Conservation (phyloP, 2,329 filamentous ascomycete species). For the Colletotrichum sp. region DNA sequence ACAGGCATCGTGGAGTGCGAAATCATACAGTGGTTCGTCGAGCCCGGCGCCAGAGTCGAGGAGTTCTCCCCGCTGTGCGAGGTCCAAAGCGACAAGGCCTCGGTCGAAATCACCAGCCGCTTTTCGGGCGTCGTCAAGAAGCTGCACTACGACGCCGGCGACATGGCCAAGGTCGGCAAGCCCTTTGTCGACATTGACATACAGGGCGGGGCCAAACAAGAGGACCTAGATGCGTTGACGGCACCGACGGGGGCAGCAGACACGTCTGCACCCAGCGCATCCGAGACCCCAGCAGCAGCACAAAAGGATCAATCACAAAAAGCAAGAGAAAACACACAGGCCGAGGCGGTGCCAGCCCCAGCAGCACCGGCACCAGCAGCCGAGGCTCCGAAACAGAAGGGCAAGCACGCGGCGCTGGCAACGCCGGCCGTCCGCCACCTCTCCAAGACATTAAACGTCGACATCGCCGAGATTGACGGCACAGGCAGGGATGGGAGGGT, state of each 20-base stretch:
- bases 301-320: background rate
- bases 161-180: conserved; percentile 95
- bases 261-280: conserved; percentile 28
- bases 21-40: conserved; percentile 99
- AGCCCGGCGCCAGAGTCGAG: conserved; percentile 92
- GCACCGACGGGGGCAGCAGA: conserved; percentile 1
- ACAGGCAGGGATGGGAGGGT: conserved; percentile 92
- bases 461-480: conserved; percentile 79
- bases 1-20: conserved; percentile 96
- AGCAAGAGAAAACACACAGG: conserved; percentile 5
- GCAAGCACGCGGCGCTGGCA: conserved; percentile 77
- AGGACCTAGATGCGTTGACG: conserved; percentile 49
- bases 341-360: background rate
- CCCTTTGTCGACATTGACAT: conserved; percentile 96
- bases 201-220: conserved; percentile 73
- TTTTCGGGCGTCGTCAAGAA: conserved; percentile 97
- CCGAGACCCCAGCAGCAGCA: conserved; percentile 16
- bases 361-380: background rate
- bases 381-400: conserved; percentile 42
- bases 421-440: conserved; percentile 93
- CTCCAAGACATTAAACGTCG: conserved; percentile 77
- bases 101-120: conserved; percentile 89
- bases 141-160: conserved; percentile 92
- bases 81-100: conserved; percentile 97
- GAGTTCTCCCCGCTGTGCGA: conserved; percentile 98